phyloP scores from a whole-genome alignment of 768 basidiomycete species.

The Mycena olivaceomarginata region DNA sequence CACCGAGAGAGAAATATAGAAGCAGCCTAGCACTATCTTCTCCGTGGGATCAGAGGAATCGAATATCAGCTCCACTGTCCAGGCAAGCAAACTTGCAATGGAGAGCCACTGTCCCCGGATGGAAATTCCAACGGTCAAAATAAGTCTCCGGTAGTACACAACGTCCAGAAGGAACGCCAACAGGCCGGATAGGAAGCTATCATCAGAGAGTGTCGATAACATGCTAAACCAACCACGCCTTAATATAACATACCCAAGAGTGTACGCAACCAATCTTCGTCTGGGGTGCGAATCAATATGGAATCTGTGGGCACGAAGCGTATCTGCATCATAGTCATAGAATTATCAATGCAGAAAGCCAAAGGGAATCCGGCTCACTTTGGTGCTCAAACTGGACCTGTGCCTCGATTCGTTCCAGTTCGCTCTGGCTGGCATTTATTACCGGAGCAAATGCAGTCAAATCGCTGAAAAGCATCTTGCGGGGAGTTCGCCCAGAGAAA shows the following conservation, averaged over 20 bases:
- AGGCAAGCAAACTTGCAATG: constrained; percentile 25
- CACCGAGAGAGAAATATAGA: constrained; percentile 24
- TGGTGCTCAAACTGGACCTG: constrained; percentile 32
- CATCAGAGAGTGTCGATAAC: constrained; percentile 24
- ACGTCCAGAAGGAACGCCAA: constrained; percentile 23
- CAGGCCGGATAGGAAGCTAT: constrained; percentile 21
- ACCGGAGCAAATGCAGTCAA: constrained; percentile 31
- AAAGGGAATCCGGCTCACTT: constrained; percentile 28
- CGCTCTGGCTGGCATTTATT: constrained; percentile 31
- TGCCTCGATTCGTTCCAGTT: constrained; percentile 28
- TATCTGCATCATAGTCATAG: constrained; percentile 31
- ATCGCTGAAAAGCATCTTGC: constrained; percentile 33
- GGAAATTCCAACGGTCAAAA: constrained; percentile 26
- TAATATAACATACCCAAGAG: constrained; percentile 32
- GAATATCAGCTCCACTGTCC: constrained; percentile 24
- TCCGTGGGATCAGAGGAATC: constrained; percentile 24
- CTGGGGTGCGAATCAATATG: constrained; percentile 29
- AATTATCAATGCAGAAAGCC: constrained; percentile 30
- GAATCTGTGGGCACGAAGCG: constrained; percentile 32
- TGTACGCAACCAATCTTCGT: constrained; percentile 30
- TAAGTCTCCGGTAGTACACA: constrained; percentile 31
- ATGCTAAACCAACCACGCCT: constrained; percentile 14
- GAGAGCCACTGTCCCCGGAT: constrained; percentile 30
- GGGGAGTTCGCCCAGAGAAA: constrained; percentile 35
- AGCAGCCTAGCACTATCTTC: constrained; percentile 25